Evolutionary conservation across 805 yeast species (phyloP).

Genomic region (Kazachstania martiniae): DNA sequence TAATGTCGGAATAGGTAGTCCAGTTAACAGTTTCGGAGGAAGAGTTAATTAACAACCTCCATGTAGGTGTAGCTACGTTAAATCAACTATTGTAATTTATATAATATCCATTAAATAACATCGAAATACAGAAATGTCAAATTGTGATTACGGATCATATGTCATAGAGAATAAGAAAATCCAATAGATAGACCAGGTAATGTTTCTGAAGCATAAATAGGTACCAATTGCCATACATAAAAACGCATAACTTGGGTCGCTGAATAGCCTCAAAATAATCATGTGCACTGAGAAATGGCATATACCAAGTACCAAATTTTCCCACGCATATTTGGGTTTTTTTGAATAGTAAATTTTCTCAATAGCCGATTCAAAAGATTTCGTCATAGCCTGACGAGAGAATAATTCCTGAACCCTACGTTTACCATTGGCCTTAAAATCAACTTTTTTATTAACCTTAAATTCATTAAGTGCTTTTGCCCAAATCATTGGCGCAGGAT

Average conservation of each 20-base stretch:
- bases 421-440: slow-evolving; percentile 6
- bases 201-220: slow-evolving; percentile 4
- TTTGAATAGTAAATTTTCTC: slow-evolving; percentile 19
- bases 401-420: slow-evolving; percentile 23
- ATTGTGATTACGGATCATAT: slow-evolving; percentile 1
- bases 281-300: slow-evolving; percentile 11
- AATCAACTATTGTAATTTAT: no score
- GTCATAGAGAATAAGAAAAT: slow-evolving; percentile 4
- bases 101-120: not conserved
- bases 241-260: slow-evolving; percentile 10
- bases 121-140: not conserved
- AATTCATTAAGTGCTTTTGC: slow-evolving; percentile 36
- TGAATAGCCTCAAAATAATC: slow-evolving; percentile 4
- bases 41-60: slow-evolving; percentile 11
- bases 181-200: slow-evolving; percentile 10
- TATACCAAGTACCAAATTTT: slow-evolving; percentile 9
- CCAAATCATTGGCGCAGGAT: slow-evolving; percentile 44
- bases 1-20: slow-evolving; percentile 16
- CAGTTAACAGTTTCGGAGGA: slow-evolving; percentile 13
- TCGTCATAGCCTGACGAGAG: slow-evolving; percentile 32
- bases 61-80: no score
- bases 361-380: slow-evolving; percentile 28
- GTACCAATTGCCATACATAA: slow-evolving; percentile 8
- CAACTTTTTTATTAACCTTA: slow-evolving; percentile 13
- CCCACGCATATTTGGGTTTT: slow-evolving; percentile 24